Percentiles rank a stretch among this genome's conserved stretches.
Conservation (phyloP, 768 basidiomycete genomes). For the Tylopilus cervinicoccineus region DNA sequence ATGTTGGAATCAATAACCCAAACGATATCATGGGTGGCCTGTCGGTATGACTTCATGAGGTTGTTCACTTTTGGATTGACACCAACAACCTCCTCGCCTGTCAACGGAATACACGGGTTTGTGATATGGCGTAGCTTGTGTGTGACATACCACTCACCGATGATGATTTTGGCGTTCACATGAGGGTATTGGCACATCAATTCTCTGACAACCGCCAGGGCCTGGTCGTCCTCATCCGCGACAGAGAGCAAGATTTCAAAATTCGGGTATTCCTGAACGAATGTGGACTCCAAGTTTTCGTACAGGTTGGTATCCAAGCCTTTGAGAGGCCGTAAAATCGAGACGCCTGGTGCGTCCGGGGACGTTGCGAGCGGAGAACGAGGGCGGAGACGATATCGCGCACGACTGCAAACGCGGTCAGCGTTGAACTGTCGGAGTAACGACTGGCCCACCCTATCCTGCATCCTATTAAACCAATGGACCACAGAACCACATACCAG, state of each 20-base stretch:
- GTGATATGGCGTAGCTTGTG: background rate
- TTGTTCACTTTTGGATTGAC: constrained; percentile 99
- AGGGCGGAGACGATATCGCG: constrained; percentile 66
- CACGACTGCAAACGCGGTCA: constrained; percentile 49
- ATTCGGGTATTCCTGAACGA: constrained; percentile 86
- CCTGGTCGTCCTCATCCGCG: constrained; percentile 85
- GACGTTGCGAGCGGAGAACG: constrained; percentile 57
- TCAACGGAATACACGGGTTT: constrained; percentile 1
- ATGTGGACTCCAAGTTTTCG: constrained; percentile 93
- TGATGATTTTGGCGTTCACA: constrained; percentile 67
- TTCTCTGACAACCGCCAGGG: constrained; percentile 75
- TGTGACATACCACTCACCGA: constrained; percentile 52
- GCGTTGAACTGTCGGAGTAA: background rate
- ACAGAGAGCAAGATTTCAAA: constrained; percentile 91
- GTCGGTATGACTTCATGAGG: constrained; percentile 76
- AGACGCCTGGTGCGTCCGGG: constrained; percentile 74
- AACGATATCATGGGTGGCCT: constrained; percentile 82
- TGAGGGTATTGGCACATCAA: constrained; percentile 75
- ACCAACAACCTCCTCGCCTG: constrained; percentile 81
- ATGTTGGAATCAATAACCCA: constrained; percentile 99
- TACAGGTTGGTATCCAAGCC: constrained; percentile 94
- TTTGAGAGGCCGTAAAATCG: constrained; percentile 90
- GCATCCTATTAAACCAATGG: constrained; percentile 64
- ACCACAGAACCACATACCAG: constrained; percentile 66
- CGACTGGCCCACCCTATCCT: constrained; percentile 55